Conservation (phyloP, 2,329 filamentous ascomycete species). For the Helotiales sp. region DNA sequence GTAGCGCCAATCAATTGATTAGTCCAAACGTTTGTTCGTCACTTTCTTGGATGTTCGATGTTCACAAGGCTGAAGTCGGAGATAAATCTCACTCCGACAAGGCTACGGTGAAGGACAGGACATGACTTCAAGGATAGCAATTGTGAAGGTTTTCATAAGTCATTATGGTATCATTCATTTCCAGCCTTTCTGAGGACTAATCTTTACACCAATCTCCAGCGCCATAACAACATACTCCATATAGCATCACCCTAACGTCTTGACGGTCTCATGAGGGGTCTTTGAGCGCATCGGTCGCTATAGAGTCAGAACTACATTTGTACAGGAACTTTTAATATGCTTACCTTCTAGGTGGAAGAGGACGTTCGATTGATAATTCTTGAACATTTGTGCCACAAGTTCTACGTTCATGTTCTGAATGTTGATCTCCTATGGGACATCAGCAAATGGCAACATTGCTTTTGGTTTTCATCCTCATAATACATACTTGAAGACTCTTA, state of each 20-base stretch:
- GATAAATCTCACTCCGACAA: conserved; percentile 16
- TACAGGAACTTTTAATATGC: conserved; percentile 19
- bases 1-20: not conserved
- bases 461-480: not conserved
- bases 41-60: not conserved
- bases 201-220: not conserved
- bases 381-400: conserved; percentile 98
- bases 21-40: not conserved
- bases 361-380: conserved; percentile 98
- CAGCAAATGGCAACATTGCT: not conserved
- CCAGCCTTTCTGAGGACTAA: too few relatives aligned
- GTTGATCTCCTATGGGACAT: conserved; percentile 77
- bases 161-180: not conserved
- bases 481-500: conserved; percentile 76
- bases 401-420: conserved; percentile 99
- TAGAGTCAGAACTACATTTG: not conserved
- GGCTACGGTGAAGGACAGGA: conserved; percentile 13
- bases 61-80: conserved; percentile 22
- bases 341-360: conserved; percentile 94
- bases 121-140: not conserved
- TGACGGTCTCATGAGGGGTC: conserved; percentile 59
- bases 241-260: not conserved
- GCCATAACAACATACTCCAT: conserved; percentile 1
- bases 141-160: not conserved
- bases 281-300: conserved; percentile 81